These are phyloP conservation scores for Dendrocalamus latiflorus DNA, from an alignment of 202 grass and related monocot species.

Conservation along the genomic window DNA sequence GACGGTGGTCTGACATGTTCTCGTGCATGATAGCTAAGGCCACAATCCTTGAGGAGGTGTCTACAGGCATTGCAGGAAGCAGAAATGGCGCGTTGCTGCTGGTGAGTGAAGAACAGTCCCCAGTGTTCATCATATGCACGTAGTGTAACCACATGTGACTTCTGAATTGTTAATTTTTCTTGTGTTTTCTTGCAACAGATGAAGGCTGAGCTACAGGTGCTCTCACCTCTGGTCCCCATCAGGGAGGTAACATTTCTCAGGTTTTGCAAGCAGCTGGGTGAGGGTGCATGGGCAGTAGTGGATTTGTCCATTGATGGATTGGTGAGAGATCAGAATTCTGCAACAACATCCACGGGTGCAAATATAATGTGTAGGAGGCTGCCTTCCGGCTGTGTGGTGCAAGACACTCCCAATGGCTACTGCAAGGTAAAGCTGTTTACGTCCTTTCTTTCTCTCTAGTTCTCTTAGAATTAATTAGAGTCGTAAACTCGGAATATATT, in stretches of 20 bases:
- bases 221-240: no score
- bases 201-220: no score
- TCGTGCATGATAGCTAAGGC: slow-evolving; percentile 84
- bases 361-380: slow-evolving; percentile 70
- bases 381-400: slow-evolving; percentile 87
- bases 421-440: slow-evolving; percentile 63
- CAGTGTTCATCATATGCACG: background rate
- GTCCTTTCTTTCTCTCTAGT: slow-evolving; percentile 9
- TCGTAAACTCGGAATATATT: background rate
- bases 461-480: background rate
- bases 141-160: background rate
- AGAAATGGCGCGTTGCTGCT: slow-evolving; percentile 83
- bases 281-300: slow-evolving; percentile 83
- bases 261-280: no score
- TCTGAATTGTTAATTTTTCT: background rate
- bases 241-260: no score
- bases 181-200: no score
- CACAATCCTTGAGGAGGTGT: slow-evolving; percentile 68
- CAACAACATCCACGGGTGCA: slow-evolving; percentile 24
- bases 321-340: slow-evolving; percentile 46
- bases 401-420: no score
- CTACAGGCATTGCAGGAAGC: slow-evolving; percentile 68
- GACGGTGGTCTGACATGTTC: slow-evolving; percentile 91
- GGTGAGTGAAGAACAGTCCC: slow-evolving; percentile 44
- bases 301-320: slow-evolving; percentile 82